Percentiles rank a stretch among this genome's conserved stretches.
These are phyloP conservation scores for Dunaliella primolecta DNA, from an alignment of 139 green algal species.

Conservation along the genomic window DNA sequence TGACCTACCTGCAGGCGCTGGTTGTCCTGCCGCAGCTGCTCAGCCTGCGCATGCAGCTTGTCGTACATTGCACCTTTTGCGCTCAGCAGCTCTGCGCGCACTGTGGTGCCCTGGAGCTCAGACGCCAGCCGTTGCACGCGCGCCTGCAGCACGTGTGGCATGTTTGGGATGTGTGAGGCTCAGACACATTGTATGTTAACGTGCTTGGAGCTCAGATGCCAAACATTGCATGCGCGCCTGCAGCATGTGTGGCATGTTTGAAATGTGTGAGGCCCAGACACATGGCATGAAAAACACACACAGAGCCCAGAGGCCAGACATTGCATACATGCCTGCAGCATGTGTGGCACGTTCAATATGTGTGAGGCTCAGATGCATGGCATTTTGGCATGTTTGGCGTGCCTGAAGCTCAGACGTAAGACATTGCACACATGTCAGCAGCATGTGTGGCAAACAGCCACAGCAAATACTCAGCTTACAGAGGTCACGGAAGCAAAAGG, in stretches of 20 bases:
- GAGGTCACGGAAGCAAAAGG: no score
- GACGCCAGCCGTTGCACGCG: conserved; percentile 37
- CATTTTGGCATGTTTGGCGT: no score
- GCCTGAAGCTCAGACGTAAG: no score
- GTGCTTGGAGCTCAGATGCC: conserved; percentile 42
- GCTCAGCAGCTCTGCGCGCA: conserved; percentile 32
- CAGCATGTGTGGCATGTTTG: background rate
- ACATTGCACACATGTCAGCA: no score
- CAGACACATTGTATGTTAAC: background rate
- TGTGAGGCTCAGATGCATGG: no score
- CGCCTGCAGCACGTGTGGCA: conserved; percentile 13
- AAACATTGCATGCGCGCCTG: conserved; percentile 38
- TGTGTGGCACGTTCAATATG: background rate
- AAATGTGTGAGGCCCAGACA: background rate
- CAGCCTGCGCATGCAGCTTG: conserved; percentile 27
- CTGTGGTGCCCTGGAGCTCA: conserved; percentile 36
- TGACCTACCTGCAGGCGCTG: conserved; percentile 37
- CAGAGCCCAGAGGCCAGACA: conserved; percentile 41
- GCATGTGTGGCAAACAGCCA: no score
- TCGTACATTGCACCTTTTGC: conserved; percentile 54
- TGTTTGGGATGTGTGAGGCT: background rate
- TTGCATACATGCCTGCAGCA: conserved; percentile 33
- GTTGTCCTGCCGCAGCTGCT: conserved; percentile 34
- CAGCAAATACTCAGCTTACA: no score
- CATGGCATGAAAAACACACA: no score